phyloP scores from a whole-genome alignment of 495 filamentous ascomycete genomes.

The Tuber calosporum region DNA sequence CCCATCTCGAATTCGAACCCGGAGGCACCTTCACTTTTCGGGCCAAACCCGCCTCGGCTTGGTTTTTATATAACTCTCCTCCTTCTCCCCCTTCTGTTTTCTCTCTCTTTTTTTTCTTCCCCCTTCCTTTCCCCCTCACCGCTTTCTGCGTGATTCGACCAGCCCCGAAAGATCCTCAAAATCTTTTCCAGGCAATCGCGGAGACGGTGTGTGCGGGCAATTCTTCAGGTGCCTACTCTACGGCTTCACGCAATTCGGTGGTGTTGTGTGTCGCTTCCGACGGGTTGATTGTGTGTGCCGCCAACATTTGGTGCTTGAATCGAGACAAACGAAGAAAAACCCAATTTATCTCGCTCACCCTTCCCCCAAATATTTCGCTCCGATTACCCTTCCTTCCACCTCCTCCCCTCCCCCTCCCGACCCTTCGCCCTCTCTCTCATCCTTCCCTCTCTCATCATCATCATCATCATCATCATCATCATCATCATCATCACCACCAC shows the following conservation, averaged over 20 bases:
- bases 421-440: not conserved
- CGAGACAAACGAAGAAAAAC: conserved; percentile 17
- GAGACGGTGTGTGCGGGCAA: conserved; percentile 39
- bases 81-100: conserved; percentile 28
- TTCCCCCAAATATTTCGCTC: conserved; percentile 8
- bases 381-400: conserved; percentile 21
- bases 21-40: not conserved
- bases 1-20: not conserved
- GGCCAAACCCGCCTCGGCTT: conserved; percentile 4
- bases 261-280: conserved; percentile 35
- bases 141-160: conserved; percentile 40
- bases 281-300: conserved; percentile 36
- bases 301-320: conserved; percentile 36
- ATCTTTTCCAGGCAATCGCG: conserved; percentile 41
- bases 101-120: conserved; percentile 29
- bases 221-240: conserved; percentile 32
- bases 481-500: too few relatives aligned
- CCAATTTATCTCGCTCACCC: conserved; percentile 14
- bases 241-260: conserved; percentile 35
- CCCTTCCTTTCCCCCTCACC: conserved; percentile 27
- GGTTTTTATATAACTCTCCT: conserved; percentile 37
- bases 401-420: not conserved
- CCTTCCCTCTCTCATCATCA: conserved; percentile 5
- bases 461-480: too few relatives aligned
- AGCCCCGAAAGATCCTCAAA: conserved; percentile 38